Percentiles rank a stretch among this genome's conserved stretches.
Conservation (phyloP, 179 eudicot species). For the Dionaea muscipula region DNA sequence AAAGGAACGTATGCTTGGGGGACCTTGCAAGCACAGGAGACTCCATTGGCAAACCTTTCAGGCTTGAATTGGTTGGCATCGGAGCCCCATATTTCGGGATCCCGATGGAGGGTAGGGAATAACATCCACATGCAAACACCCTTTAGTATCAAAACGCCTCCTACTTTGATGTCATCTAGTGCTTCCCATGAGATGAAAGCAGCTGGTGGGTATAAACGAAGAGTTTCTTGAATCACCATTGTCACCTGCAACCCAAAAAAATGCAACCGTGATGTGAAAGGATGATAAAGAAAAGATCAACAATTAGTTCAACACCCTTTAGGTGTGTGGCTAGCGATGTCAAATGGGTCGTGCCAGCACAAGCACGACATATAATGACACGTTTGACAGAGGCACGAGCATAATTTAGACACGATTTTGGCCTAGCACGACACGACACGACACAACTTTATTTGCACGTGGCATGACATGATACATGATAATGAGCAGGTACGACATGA, state of each 20-base stretch:
- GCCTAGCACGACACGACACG: no score
- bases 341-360: no score
- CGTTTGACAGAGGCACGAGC: no score
- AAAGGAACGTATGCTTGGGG: slow-evolving; percentile 55
- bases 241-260: slow-evolving; percentile 20
- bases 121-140: slow-evolving; percentile 43
- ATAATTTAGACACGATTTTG: no score
- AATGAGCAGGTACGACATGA: no score
- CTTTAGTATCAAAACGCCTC: slow-evolving; percentile 37
- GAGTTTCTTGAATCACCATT: slow-evolving; percentile 57
- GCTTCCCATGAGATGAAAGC: slow-evolving; percentile 46
- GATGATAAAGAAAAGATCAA: no score
- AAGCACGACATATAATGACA: no score
- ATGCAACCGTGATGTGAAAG: no score
- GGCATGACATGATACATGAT: no score
- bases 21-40: slow-evolving; percentile 40
- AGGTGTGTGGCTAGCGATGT: no score
- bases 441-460: no score
- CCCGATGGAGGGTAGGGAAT: slow-evolving; percentile 41
- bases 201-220: slow-evolving; percentile 50
- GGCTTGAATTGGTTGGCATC: slow-evolving; percentile 50
- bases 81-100: slow-evolving; percentile 41
- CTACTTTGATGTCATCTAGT: slow-evolving; percentile 34
- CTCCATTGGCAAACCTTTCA: slow-evolving; percentile 47
- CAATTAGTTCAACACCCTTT: no score